Base-by-base conservation (phyloP, 1,284 basidiomycete genomes). In the Naganishia cerealis region DNA sequence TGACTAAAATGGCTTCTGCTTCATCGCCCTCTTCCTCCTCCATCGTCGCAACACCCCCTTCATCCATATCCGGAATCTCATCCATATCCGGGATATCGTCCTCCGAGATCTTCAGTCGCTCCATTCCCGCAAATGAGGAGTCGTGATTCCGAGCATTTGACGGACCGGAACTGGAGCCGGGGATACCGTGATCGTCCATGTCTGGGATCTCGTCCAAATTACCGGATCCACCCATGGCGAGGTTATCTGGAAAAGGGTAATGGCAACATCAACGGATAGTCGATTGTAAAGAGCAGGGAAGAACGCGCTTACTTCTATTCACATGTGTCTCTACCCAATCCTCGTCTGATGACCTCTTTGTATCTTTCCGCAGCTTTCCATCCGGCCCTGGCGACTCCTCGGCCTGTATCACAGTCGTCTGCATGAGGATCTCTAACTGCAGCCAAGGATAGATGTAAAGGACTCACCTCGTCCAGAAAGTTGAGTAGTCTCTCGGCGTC, bases 11-110 rank as follows among this genome's bases (percentile, higher is more conserved):
- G 12, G 81, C 87, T 52, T 87, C 87, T 54, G 88, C 88, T n/a
- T 89, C 89, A 68, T 91, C 91, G 72, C 93, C 92, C 70, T 89
- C 90, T 21, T 88, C 87, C 62, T 83, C 82, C 63, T 83, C 91
- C 72, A 90, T 88, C 52, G 93, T 80, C 46, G 86, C 87, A 29
- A 88, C 90, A 9, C 77, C 80, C 59, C 82, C 81, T 72, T 92
- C 92, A 75, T 92, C 91, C 89, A 93, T 92, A 81, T 93, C 92
- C 3, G 92, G 91, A 59, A 92, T 92, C 77, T 95, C 92, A 77
- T 95, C 92, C 71, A 94, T 83, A 82, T 95, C 88, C 43, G 90
- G 89, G 33, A 84, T 83, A 36, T 86, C 87, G 72, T 87, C 85
- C 15, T 77, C 83, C 50, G 79, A 54, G 24, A 63, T 63, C 61